Percentiles rank a stretch among this genome's conserved stretches.
phyloP scores from a whole-genome alignment of 73 alveolate genomes.

The Blepharisma japonicum region DNA sequence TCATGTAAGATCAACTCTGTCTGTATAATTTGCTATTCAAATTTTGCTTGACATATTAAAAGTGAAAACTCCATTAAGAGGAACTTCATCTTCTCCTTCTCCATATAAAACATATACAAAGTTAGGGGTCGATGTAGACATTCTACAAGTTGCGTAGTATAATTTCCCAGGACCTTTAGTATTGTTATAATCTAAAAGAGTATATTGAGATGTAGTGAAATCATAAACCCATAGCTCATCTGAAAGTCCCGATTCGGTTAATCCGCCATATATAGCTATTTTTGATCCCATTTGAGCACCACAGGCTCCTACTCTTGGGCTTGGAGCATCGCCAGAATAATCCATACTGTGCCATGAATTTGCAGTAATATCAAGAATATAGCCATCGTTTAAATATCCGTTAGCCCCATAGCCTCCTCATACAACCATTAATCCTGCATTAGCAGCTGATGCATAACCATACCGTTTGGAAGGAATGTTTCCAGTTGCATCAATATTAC shows the following conservation, averaged over 20 bases:
- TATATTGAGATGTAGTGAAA: too few species aligned
- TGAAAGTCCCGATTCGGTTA: background rate
- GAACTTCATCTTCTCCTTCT: too few species aligned
- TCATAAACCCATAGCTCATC: background rate
- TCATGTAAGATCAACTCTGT: too few species aligned
- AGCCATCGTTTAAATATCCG: background rate
- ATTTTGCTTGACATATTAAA: too few species aligned
- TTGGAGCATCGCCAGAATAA: background rate
- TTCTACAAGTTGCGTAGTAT: too few species aligned
- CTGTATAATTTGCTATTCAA: too few species aligned
- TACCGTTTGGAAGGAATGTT: background rate
- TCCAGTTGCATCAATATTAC: background rate
- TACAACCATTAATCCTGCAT: background rate
- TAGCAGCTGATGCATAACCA: background rate
- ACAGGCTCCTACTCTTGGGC: background rate
- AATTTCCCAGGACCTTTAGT: too few species aligned
- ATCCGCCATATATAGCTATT: background rate
- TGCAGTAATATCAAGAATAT: background rate
- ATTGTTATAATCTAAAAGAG: too few species aligned
- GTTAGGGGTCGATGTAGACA: too few species aligned
- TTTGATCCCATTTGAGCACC: background rate
- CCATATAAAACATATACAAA: too few species aligned
- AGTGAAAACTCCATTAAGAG: too few species aligned
- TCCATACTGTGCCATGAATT: background rate
- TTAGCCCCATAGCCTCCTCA: slow-evolving; percentile 1